Evolutionary conservation across 1,284 basidiomycete species (phyloP), one percentile per base, ranked within the genome.

Genomic region (Tremellales sp.): DNA sequence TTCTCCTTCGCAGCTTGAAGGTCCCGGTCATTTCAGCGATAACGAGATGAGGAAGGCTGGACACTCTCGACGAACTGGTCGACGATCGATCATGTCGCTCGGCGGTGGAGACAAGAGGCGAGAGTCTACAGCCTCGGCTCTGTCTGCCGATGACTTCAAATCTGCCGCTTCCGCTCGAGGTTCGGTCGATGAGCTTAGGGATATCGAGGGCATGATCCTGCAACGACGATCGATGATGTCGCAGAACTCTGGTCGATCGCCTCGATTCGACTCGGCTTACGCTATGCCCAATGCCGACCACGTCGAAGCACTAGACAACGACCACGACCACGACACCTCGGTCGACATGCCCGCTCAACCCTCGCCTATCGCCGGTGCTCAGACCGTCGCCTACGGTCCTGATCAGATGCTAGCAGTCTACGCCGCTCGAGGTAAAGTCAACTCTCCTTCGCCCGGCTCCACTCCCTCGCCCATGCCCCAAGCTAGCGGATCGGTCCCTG

Each of bases 1-100:
- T 52, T 83, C 81, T 11, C 88, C 88, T 8, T 81, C 81, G 3
- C 88, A 90, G 68, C 76, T 81, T 0, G 69, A 73, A 24, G 87
- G 88, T 29, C 80, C 87, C 3, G 60, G 82, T 43, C 77, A 81
- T 6, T 78, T 89, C 42, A 83, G 80, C 3, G 72, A 81, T 0
- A 84, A 85, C 33, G 85, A 86, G 59, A 86, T 89, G 56, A 45
- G 54, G 53, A 50, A 64, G 54, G 56, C 55, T 23, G 43, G 62
- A 23, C 62, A 54, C 12, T 46, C 55, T 7, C 46, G 59, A 36
- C 39, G 39, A 5, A 40, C 15, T 8, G 39, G 39, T 10, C 49
- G 68, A 57, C 52, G 57, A 40, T 52, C 45, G 23, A 60, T 68
- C 41, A 49, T 65, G 51, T 58, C 57, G 21, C 48, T 68, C 8